Conservation (phyloP, 2,329 filamentous ascomycete species). For the Talaromyces atroroseus region DNA sequence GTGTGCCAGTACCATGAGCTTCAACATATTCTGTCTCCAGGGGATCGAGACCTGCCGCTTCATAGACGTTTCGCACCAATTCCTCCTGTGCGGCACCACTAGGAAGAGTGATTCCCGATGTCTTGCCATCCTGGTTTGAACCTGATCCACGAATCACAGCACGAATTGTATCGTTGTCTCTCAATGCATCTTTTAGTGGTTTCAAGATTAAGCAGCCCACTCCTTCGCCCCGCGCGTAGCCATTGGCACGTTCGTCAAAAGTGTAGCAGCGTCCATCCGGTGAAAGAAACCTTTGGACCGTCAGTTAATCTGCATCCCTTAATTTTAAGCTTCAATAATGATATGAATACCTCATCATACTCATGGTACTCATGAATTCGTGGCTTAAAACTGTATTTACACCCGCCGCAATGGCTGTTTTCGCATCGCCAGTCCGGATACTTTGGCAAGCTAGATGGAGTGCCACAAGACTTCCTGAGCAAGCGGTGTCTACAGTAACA, state of each 20-base stretch:
- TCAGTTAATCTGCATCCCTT: constrained; percentile 16
- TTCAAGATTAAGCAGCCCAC: constrained; percentile 48
- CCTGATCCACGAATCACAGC: constrained; percentile 27
- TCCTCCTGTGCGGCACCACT: constrained; percentile 28
- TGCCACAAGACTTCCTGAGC: constrained; percentile 20
- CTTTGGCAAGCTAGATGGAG: constrained; percentile 24
- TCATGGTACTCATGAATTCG: no score
- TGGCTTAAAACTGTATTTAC: background rate
- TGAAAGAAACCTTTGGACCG: constrained; percentile 11
- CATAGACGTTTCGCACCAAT: constrained; percentile 32
- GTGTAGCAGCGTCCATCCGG: constrained; percentile 12
- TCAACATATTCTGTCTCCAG: constrained; percentile 28
- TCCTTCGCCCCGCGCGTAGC: constrained; percentile 50
- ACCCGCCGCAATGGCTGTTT: constrained; percentile 6
- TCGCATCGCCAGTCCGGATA: constrained; percentile 20
- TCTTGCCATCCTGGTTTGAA: constrained; percentile 29
- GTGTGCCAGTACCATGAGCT: constrained; percentile 22
- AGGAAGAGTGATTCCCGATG: constrained; percentile 27
- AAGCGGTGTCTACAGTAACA: constrained; percentile 24
- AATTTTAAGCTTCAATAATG: background rate
- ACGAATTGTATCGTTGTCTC: constrained; percentile 39
- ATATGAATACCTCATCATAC: background rate
- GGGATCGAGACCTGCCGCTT: constrained; percentile 18
- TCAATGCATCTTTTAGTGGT: constrained; percentile 41
- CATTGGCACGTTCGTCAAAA: constrained; percentile 37